Evolutionary conservation across 495 filamentous ascomycete genomes (phyloP), one percentile per base, ranked within the genome.

Genomic region (Daldinia grandis): DNA sequence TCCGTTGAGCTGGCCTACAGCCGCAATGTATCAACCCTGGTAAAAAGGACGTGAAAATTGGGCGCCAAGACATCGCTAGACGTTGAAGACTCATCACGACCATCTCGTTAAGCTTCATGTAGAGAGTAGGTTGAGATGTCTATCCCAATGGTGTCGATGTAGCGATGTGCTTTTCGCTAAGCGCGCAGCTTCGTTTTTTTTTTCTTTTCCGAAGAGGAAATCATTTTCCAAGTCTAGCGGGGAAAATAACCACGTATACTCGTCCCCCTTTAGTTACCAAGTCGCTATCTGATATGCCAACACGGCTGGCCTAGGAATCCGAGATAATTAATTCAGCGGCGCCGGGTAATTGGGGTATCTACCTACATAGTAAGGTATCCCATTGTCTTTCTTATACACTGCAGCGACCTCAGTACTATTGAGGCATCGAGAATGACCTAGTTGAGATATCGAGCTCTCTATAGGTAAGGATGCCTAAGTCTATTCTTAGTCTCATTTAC

Each of bases 1-100:
- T 50, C 40, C 33, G 38, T 65, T 70, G 33, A 40, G 49, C 31
- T 71, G 57, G 30, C 28, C 47, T 53, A 5, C 62, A 71, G 58
- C 68, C 62, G 62, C 68, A 66, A n/a, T 27, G 25, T 17, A 10
- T 12, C 40, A 61, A 55, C 42, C 42, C 31, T 51, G 12, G 47
- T 35, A 31, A 27, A 56, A 31, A 17, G 38, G 44, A 38, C 33
- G 40, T 50, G 49, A 61, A 64, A 55, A 38, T 64, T 65, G 25
- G 56, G 62, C 51, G 68, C 68, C 62, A 71, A 71, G 68, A 56
- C 28, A 4, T 24, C 24, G 44, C 25, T 33, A 25, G 17, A 44
- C 40, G 19, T 31, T 24, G 35, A 53, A 58, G 38, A 25, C 30
- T 49, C n/a, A 67, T 61, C 49, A 28, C 21, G 54, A 12, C 19